Evolutionary conservation across 2,329 filamentous ascomycete genomes (phyloP), one percentile per base, ranked within the genome.

Genomic region (Alternaria incomplexa): DNA sequence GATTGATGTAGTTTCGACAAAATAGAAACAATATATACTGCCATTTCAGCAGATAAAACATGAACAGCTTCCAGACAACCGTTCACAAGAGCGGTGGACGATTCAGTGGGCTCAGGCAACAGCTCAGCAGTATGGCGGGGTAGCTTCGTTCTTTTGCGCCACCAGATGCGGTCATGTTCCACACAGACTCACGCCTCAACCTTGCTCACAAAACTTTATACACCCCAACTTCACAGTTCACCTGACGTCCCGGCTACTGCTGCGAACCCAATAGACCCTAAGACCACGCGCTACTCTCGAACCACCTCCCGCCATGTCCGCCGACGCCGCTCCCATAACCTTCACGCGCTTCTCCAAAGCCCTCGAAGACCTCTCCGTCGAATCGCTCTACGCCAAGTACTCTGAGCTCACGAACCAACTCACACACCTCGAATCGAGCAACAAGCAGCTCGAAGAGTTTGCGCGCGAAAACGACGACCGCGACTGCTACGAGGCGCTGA

Each of bases 321-420:
- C 87, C 60, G 85, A 88, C 72, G 78, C 88, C 7, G 74, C 77
- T 11, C 90, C 90, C 62, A 92, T 92, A 75, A 81, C 85, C 48
- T 82, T 88, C 25, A 78, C 83, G 17, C 86, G 86, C 75, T 93
- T 92, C 82, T 87, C 89, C 74, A 82, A 84, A 64, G 91, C 91
- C 23, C 85, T 94, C 68, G 83, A 85, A 68, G 87, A 89, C 63
- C 88, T 94, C 59, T 87, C 90, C 44, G 77, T 90, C 68, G 85
- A 86, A 65, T 86, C 86, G 61, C 88, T 94, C 7, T 89, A 91
- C 80, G 85, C 91, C 79, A 93, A 93, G 80, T 87, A 90, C 62
- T 87, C 91, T 75, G 92, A 94, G 79, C 85, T 94, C 65, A 88
- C 87, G 77, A 93, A 93, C 85, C 88, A 85, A 71, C 90, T 93